phyloP scores from a whole-genome alignment of 257 asterid genomes.

The Osmanthus fragrans region DNA sequence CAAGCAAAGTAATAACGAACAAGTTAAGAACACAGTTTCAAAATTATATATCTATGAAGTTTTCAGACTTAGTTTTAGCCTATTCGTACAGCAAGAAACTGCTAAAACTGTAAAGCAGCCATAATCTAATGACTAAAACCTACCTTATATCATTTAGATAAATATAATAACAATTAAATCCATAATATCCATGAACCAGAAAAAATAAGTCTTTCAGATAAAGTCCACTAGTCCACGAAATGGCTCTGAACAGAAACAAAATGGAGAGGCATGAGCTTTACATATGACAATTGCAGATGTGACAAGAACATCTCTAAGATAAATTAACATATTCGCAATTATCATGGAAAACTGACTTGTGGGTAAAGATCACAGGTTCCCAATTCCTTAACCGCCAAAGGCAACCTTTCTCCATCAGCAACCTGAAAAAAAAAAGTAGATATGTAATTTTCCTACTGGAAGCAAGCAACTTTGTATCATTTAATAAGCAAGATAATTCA shows the following conservation, averaged over 20 bases:
- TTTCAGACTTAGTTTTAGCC: background rate
- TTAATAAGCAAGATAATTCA: background rate
- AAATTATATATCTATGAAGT: background rate
- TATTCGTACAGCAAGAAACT: background rate
- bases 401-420: conserved; percentile 95
- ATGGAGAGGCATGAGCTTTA: conserved; percentile 2
- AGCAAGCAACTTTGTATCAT: conserved; percentile 6
- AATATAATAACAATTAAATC: background rate
- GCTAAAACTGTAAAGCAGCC: background rate
- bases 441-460: conserved; percentile 10
- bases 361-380: conserved; percentile 99
- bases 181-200: background rate
- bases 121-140: background rate
- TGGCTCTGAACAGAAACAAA: conserved; percentile 6
- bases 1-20: background rate
- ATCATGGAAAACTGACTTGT: conserved; percentile 56
- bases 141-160: background rate
- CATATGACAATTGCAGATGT: background rate
- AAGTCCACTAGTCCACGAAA: background rate
- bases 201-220: background rate
- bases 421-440: conserved; percentile 49
- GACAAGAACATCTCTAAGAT: background rate
- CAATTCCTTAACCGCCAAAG: conserved; percentile 91
- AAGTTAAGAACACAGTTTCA: background rate
- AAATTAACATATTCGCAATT: background rate